phyloP scores from a whole-genome alignment of 495 filamentous ascomycete genomes.

The Chaetomium fimeti region DNA sequence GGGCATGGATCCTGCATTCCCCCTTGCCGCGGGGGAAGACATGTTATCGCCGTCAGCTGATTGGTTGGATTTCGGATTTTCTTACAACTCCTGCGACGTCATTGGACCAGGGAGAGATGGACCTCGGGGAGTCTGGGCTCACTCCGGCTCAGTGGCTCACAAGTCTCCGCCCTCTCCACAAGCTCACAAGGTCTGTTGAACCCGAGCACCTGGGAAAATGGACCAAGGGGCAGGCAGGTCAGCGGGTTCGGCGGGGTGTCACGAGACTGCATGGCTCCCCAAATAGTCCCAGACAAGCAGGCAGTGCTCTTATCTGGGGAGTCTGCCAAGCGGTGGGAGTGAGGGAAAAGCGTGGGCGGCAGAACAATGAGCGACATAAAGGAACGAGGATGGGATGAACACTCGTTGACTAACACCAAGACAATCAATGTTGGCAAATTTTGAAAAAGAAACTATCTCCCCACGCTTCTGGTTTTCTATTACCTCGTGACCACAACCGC shows the following conservation, averaged over 20 bases:
- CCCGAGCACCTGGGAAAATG: background rate
- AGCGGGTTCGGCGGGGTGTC: background rate
- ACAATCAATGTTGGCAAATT: background rate
- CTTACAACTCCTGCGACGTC: background rate
- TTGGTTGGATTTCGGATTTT: background rate
- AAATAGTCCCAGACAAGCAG: background rate
- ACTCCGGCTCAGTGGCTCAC: too few species aligned
- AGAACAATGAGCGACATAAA: background rate
- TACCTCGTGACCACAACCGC: background rate
- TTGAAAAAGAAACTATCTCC: background rate
- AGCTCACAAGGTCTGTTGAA: background rate
- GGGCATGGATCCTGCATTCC: slow-evolving; percentile 9
- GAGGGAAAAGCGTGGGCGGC: background rate
- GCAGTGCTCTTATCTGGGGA: background rate
- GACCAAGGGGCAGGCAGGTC: background rate
- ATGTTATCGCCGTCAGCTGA: slow-evolving; percentile 10
- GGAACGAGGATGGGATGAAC: background rate
- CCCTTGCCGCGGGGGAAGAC: background rate
- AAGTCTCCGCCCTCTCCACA: background rate
- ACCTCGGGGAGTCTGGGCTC: background rate
- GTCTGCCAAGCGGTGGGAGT: background rate
- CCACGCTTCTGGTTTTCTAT: background rate
- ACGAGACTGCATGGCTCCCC: background rate
- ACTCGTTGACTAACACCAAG: background rate
- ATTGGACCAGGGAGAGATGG: slow-evolving; percentile 1